phyloP scores from a whole-genome alignment of 2,329 filamentous ascomycete species.

The Fonsecaea erecta region DNA sequence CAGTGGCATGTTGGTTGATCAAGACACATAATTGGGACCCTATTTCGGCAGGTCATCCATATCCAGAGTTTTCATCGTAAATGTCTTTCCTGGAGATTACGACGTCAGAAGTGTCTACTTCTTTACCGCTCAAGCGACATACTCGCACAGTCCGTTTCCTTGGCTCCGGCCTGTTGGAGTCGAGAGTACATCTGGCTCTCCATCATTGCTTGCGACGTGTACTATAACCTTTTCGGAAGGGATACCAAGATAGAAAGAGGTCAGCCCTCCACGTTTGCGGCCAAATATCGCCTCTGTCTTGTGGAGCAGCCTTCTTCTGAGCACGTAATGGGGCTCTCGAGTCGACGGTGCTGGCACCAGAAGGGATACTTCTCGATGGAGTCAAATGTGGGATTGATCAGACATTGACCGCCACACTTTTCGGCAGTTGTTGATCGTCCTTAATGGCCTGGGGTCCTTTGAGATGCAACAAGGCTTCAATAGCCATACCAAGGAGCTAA shows the following conservation, averaged over 20 bases:
- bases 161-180: background rate
- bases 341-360: background rate
- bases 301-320: background rate
- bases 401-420: constrained; percentile 5
- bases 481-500: constrained; percentile 20
- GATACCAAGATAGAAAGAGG: background rate
- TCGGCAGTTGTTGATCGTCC: constrained; percentile 21
- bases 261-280: background rate
- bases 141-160: background rate
- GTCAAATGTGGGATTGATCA: constrained; percentile 9
- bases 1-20: no score
- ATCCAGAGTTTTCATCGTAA: background rate
- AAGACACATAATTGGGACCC: no score
- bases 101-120: no score
- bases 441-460: background rate
- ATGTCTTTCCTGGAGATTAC: background rate
- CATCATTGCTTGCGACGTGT: no score
- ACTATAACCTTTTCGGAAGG: background rate
- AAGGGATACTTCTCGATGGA: background rate
- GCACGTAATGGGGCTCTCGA: background rate
- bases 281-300: background rate
- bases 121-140: background rate
- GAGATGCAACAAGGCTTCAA: background rate
- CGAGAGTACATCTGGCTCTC: background rate
- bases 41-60: background rate